Conservation (phyloP, 1,284 basidiomycete species). For the Omphalotus olearius region DNA sequence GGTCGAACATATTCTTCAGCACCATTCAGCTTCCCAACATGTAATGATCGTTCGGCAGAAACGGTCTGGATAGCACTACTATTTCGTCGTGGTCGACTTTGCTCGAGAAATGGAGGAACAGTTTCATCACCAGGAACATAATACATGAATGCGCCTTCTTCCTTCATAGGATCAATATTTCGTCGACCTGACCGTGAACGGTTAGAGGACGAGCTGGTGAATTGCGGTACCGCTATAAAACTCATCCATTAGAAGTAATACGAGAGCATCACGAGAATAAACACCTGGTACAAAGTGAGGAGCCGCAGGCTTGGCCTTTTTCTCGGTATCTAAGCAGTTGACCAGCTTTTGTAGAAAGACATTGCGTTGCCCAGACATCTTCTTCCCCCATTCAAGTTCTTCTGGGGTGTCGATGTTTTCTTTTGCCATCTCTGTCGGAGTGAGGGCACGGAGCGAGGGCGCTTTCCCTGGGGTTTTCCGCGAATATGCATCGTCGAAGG, state of each 20-base stretch:
- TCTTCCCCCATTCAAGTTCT: slow-evolving; percentile 61
- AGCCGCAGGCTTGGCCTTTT: slow-evolving; percentile 36
- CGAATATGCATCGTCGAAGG: slow-evolving; percentile 60
- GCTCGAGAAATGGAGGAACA: background rate
- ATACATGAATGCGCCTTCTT: slow-evolving; percentile 36
- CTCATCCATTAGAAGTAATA: background rate
- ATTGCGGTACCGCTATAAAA: slow-evolving; percentile 4
- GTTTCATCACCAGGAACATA: slow-evolving; percentile 34
- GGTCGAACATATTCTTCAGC: background rate
- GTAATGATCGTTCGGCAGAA: background rate
- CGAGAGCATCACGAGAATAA: background rate
- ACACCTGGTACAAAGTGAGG: slow-evolving; percentile 42
- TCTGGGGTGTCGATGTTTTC: slow-evolving; percentile 71
- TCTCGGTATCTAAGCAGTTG: slow-evolving; percentile 42
- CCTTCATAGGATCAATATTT: slow-evolving; percentile 19
- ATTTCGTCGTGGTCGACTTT: slow-evolving; percentile 2
- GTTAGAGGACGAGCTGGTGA: slow-evolving; percentile 13
- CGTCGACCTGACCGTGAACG: slow-evolving; percentile 13
- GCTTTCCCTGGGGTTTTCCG: slow-evolving; percentile 45
- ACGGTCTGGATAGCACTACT: slow-evolving; percentile 21
- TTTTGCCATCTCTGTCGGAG: slow-evolving; percentile 39
- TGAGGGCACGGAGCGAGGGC: slow-evolving; percentile 49
- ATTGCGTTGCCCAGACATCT: slow-evolving; percentile 63
- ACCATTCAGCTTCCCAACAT: background rate
- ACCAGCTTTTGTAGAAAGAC: slow-evolving; percentile 60